These are phyloP conservation scores for Ophiostoma himal-ulmi DNA, from an alignment of 2,329 filamentous ascomycete genomes.

Conservation along the genomic window DNA sequence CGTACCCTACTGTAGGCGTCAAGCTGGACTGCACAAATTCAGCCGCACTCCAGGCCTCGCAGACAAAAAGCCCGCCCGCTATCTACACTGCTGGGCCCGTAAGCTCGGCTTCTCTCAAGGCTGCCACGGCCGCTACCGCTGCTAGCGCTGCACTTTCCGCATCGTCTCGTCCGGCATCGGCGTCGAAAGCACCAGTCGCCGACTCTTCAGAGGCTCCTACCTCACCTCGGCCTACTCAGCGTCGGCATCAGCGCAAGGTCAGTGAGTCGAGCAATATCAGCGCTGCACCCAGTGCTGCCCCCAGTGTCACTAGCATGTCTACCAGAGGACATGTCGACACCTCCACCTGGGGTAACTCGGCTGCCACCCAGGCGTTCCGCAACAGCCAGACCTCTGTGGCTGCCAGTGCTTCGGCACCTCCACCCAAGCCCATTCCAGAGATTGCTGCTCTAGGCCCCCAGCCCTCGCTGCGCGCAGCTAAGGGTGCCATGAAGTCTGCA, in stretches of 20 bases:
- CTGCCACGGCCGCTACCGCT: constrained; percentile 23
- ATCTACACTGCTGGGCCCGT: constrained; percentile 13
- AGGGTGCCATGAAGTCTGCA: constrained; percentile 61
- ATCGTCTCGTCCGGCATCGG: background rate
- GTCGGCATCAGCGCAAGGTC: constrained; percentile 40
- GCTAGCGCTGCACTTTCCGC: constrained; percentile 21
- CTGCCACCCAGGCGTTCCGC: constrained; percentile 51
- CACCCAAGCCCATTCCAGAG: constrained; percentile 20
- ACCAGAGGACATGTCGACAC: constrained; percentile 38
- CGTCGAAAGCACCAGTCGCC: background rate
- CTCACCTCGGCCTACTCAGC: constrained; percentile 20
- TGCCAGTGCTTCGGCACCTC: constrained; percentile 15
- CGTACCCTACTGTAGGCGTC: constrained; percentile 64
- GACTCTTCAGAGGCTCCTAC: background rate
- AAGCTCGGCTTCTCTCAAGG: constrained; percentile 22
- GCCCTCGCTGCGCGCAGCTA: constrained; percentile 68
- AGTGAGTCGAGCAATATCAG: constrained; percentile 4
- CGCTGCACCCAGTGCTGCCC: background rate
- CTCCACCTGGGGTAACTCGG: constrained; percentile 55
- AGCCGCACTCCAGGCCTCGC: constrained; percentile 16
- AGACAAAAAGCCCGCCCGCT: constrained; percentile 19
- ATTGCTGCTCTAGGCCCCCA: constrained; percentile 44
- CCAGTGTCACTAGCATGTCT: constrained; percentile 50
- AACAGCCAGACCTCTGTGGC: constrained; percentile 27
- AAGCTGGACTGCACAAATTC: constrained; percentile 34